Evolutionary conservation across 2,329 filamentous ascomycete genomes (phyloP).

Genomic region (Diplodia scrobiculata): DNA sequence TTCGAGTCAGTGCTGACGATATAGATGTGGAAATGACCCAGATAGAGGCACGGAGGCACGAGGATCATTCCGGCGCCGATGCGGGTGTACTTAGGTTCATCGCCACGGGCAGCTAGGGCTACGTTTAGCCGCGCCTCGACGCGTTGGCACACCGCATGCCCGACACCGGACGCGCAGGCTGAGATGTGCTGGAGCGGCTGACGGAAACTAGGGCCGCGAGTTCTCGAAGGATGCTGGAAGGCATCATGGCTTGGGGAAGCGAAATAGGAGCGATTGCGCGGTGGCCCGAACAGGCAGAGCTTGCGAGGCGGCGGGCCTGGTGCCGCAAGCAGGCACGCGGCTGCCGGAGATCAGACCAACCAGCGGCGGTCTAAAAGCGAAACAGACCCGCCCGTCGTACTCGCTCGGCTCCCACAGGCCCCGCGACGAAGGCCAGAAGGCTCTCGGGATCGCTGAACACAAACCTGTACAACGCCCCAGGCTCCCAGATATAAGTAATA

Average conservation of each 20-base stretch:
- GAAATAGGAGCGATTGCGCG: slow-evolving; percentile 15
- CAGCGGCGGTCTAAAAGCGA: not conserved
- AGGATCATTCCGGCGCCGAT: not conserved
- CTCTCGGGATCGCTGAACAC: not conserved
- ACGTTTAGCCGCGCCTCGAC: not conserved
- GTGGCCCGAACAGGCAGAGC: slow-evolving; percentile 16
- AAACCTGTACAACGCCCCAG: slow-evolving; percentile 7
- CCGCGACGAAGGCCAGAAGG: not conserved
- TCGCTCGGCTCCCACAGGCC: slow-evolving; percentile 5
- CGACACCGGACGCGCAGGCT: not conserved
- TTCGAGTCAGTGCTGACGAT: not conserved
- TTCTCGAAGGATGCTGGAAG: not conserved
- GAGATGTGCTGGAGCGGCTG: not conserved
- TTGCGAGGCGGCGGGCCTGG: slow-evolving; percentile 19
- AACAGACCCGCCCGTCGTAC: slow-evolving; percentile 11
- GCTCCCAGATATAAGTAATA: slow-evolving; percentile 6
- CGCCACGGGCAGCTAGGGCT: not conserved
- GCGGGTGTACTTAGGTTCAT: not conserved
- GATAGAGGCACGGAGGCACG: not conserved
- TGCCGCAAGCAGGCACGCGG: slow-evolving; percentile 19
- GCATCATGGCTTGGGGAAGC: not conserved
- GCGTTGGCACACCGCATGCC: not conserved
- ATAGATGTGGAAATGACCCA: not conserved
- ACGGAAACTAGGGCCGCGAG: not conserved
- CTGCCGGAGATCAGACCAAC: slow-evolving; percentile 15